Percentiles rank a stretch among this genome's conserved stretches.
phyloP scores from a whole-genome alignment of 345 rosid species.

The Cochlearia excelsa region DNA sequence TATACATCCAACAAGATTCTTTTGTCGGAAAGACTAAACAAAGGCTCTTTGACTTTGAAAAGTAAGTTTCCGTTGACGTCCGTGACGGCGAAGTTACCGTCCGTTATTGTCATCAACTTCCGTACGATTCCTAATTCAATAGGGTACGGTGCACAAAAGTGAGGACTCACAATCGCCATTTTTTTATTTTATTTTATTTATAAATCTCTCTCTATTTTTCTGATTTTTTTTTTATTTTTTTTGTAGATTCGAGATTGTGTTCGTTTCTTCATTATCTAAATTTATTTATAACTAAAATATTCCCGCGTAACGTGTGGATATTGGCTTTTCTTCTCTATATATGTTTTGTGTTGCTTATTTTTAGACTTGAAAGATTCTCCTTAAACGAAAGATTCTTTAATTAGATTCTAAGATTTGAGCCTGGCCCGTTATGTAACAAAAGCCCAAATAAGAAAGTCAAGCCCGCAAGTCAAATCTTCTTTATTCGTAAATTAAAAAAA shows the following conservation, averaged over 20 bases:
- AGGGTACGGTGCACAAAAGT: constrained; percentile 36
- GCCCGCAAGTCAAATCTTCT: constrained; percentile 24
- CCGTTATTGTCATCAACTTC: constrained; percentile 37
- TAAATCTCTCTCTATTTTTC: not conserved
- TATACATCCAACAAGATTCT: constrained; percentile 35
- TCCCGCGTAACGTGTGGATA: constrained; percentile 11
- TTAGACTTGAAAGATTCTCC: too few relatives aligned
- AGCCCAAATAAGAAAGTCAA: constrained; percentile 22
- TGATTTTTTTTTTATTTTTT: constrained; percentile 2
- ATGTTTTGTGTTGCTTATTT: too few relatives aligned
- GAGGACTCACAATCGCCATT: constrained; percentile 37
- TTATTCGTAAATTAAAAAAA: constrained; percentile 5
- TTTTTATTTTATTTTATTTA: not conserved
- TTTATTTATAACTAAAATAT: constrained; percentile 7
- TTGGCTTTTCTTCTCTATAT: too few relatives aligned
- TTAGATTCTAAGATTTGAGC: not conserved
- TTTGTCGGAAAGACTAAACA: constrained; percentile 33
- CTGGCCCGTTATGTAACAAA: not conserved
- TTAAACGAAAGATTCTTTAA: too few relatives aligned
- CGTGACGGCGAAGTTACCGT: constrained; percentile 43
- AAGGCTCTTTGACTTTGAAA: constrained; percentile 37
- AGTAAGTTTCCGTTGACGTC: constrained; percentile 39
- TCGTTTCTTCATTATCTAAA: not conserved
- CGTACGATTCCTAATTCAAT: constrained; percentile 37
- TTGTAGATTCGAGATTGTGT: not conserved